Base-by-base conservation (phyloP, 495 filamentous ascomycete genomes). In the Melanomma pulvis-pyrius region DNA sequence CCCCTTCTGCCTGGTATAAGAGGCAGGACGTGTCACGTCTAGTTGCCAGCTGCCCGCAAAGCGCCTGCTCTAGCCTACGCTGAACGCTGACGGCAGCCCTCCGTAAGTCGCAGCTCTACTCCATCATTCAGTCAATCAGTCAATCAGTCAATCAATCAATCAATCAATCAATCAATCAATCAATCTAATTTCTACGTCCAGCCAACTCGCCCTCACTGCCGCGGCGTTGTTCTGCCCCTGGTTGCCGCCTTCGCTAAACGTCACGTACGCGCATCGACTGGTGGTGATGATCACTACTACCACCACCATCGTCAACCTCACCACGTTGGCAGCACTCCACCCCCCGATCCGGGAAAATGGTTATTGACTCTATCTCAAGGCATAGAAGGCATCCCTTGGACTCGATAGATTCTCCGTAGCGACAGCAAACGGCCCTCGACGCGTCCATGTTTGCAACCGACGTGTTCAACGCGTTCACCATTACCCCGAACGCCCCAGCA, bases 401-500 rank as follows among this genome's bases (percentile, higher is more conserved):
- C 30, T 48, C 32, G 9, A 60, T 61, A 60, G 55, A 50, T 24
- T 25, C 49, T 12, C 53, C 63, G 17, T 65, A 65, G 62, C 62
- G 28, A 2, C 50, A 12, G 2, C 54, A 1, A 19, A 41, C 17
- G 53, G 39, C 4, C 36, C 41, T 17, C 28, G 53, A 65, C 62
- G 62, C 62, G 62, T 65, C 34, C 28, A 65, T 8, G 28, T 34
- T 19, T 30, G 19, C 19, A 12, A 46, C 19, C 11, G n/a, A 8
- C 46, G 50, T 52, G 46, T 52, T 55, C 60, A 28, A 64, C 61
- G 61, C 57, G 62, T 65, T 65, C 52, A 50, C 49, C 48, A 15
- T 8, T 7, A 13, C 32, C n/a, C 21, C 19, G n/a, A 49, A 6
- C 47, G 13, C 2, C 15, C 22, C 59, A 30, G 28, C 48, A 53